These are phyloP conservation scores for Wickerhamiella kazuoi DNA, from an alignment of 805 yeast species.

Conservation along the genomic window DNA sequence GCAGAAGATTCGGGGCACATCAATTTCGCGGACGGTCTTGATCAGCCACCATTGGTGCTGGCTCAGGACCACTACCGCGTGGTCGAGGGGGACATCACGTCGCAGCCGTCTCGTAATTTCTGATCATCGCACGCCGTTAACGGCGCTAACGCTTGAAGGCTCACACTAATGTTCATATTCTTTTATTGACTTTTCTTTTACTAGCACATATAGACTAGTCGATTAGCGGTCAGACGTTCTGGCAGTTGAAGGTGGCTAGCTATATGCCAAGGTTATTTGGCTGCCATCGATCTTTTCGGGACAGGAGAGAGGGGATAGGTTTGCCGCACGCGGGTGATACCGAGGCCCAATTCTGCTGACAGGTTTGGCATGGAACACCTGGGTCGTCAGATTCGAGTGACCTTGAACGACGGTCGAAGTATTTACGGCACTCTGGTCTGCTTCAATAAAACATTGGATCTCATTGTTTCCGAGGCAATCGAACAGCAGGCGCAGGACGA, in stretches of 20 bases:
- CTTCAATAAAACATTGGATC: slow-evolving; percentile 17
- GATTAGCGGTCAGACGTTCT: too few relatives aligned
- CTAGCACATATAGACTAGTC: too few relatives aligned
- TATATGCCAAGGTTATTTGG: too few relatives aligned
- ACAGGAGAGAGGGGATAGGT: too few relatives aligned
- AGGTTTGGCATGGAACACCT: slow-evolving; percentile 7
- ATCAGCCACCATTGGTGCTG: neutral
- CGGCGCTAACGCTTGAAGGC: too few relatives aligned
- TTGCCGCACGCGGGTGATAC: too few relatives aligned
- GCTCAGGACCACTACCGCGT: neutral
- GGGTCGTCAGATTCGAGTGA: slow-evolving; percentile 16
- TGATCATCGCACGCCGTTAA: too few relatives aligned
- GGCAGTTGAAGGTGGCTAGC: too few relatives aligned
- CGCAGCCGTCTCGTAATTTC: neutral
- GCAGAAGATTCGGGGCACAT: neutral
- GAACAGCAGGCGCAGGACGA: slow-evolving; percentile 17
- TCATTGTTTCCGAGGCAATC: slow-evolving; percentile 18
- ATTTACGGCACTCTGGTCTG: slow-evolving; percentile 20
- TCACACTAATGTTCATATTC: too few relatives aligned
- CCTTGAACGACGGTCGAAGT: slow-evolving; percentile 18
- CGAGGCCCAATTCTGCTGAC: neutral
- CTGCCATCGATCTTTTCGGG: too few relatives aligned
- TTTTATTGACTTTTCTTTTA: too few relatives aligned
- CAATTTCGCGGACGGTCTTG: neutral
- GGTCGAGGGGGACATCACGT: neutral